phyloP scores from a whole-genome alignment of 1,139 yeast genomes.

The Suhomyces wounanorum region DNA sequence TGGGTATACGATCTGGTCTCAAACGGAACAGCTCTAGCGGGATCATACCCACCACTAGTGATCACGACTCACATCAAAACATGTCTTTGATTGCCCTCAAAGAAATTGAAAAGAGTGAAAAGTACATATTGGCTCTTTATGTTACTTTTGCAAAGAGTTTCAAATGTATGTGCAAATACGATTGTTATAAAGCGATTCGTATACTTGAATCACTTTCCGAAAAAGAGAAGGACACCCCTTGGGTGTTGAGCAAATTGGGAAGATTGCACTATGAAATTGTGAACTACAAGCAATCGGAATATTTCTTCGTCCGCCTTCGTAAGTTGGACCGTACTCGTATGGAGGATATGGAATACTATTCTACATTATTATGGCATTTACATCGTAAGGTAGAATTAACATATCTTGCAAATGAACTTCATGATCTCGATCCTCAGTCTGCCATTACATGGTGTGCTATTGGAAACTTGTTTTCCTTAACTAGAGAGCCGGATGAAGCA shows the following conservation, averaged over 20 bases:
- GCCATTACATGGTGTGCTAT: conserved; percentile 92
- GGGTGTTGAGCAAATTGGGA: conserved; percentile 83
- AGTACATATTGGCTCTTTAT: conserved; percentile 53
- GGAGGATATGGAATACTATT: conserved; percentile 88
- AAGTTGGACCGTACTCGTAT: conserved; percentile 75
- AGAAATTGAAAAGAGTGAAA: conserved; percentile 47
- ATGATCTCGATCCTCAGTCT: conserved; percentile 62
- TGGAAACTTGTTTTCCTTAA: conserved; percentile 85
- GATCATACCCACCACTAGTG: conserved; percentile 12
- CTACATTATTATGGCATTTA: conserved; percentile 91
- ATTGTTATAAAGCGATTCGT: conserved; percentile 80
- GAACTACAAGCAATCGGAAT: conserved; percentile 75
- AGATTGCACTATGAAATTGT: conserved; percentile 84
- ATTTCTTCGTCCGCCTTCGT: conserved; percentile 63
- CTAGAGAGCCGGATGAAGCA: conserved; percentile 88
- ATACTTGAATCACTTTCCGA: conserved; percentile 64
- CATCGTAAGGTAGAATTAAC: conserved; percentile 82
- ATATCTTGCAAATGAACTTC: conserved; percentile 76
- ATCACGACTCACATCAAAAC: conserved; percentile 2
- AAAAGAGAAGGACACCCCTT: conserved; percentile 71
- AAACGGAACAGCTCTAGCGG: conserved; percentile 33
- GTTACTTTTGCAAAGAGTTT: conserved; percentile 64
- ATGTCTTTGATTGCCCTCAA: conserved; percentile 21
- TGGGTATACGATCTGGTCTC: conserved; percentile 21
- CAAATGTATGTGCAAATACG: conserved; percentile 66